phyloP scores from a whole-genome alignment of 2,329 filamentous ascomycete genomes.

The Endocalyx cinctus region DNA sequence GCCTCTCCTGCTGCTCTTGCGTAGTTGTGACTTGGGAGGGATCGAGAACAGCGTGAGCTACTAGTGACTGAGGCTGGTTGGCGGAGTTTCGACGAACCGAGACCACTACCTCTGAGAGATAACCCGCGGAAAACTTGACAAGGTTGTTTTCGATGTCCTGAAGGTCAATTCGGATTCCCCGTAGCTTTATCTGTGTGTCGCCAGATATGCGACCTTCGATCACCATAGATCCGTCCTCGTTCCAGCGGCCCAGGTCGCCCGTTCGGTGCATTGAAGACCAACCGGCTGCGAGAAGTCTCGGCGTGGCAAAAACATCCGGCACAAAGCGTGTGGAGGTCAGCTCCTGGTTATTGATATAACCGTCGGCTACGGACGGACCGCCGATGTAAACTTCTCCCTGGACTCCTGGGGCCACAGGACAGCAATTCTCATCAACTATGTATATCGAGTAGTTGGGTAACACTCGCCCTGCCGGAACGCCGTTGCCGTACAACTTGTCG shows the following conservation, averaged over 20 bases:
- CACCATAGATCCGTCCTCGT: constrained; percentile 29
- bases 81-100: constrained; percentile 10
- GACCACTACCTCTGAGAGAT: constrained; percentile 9
- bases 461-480: too few species aligned
- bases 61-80: constrained; percentile 11
- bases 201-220: constrained; percentile 32
- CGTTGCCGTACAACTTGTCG: too few species aligned
- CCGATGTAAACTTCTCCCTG: constrained; percentile 39
- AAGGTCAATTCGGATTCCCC: constrained; percentile 30
- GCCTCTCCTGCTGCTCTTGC: constrained; percentile 6
- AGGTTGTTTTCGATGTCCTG: constrained; percentile 27
- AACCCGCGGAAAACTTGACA: constrained; percentile 5
- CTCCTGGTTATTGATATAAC: constrained; percentile 29
- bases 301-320: neutral
- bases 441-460: constrained; percentile 21
- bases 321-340: constrained; percentile 4
- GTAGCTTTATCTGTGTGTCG: constrained; percentile 31
- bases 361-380: constrained; percentile 29
- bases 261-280: constrained; percentile 22
- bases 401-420: constrained; percentile 33
- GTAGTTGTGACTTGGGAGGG: constrained; percentile 1
- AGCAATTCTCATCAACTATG: constrained; percentile 33
- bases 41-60: constrained; percentile 24
- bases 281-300: constrained; percentile 1
- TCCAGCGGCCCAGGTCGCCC: constrained; percentile 36